Evolutionary conservation across 1,284 basidiomycete species (phyloP).

Genomic region (Cryptococcus deneoformans): DNA sequence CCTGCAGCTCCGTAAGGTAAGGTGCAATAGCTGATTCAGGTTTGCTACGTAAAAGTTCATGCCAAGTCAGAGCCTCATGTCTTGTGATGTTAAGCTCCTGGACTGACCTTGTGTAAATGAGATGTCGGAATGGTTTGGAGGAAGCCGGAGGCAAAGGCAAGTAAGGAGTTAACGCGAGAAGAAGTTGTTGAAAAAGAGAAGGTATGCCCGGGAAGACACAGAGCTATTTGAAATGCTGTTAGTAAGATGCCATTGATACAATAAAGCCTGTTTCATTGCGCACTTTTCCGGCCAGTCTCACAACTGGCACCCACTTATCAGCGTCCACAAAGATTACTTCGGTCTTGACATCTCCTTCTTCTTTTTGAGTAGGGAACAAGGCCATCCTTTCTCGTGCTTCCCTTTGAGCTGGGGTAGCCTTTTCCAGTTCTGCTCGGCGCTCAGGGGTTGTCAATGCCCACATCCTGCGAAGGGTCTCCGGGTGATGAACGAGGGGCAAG

Average conservation of each 20-base stretch:
- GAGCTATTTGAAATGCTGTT: conserved; percentile 48
- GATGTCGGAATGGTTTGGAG: conserved; percentile 68
- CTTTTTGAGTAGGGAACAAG: conserved; percentile 60
- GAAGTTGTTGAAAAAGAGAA: conserved; percentile 73
- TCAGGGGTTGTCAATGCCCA: conserved; percentile 57
- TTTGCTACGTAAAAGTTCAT: conserved; percentile 52
- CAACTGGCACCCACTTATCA: conserved; percentile 86
- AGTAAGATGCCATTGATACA: not conserved
- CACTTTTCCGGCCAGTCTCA: conserved; percentile 70
- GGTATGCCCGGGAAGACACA: conserved; percentile 93
- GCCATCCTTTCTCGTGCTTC: conserved; percentile 77
- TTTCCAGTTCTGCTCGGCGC: conserved; percentile 57
- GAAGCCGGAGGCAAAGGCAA: conserved; percentile 69
- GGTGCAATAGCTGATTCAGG: conserved; percentile 88
- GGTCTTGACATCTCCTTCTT: conserved; percentile 52
- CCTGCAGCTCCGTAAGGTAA: conserved; percentile 74
- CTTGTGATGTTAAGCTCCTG: not conserved
- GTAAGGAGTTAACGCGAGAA: conserved; percentile 67
- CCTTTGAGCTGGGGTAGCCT: conserved; percentile 67
- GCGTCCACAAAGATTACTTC: conserved; percentile 69
- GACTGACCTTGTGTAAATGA: conserved; percentile 73
- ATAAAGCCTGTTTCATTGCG: conserved; percentile 3
- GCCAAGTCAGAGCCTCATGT: conserved; percentile 2
- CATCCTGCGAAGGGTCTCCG: conserved; percentile 80
- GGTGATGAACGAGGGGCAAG: conserved; percentile 69